Base-by-base conservation (phyloP, 768 basidiomycete genomes). In the Hygrophorus russula region DNA sequence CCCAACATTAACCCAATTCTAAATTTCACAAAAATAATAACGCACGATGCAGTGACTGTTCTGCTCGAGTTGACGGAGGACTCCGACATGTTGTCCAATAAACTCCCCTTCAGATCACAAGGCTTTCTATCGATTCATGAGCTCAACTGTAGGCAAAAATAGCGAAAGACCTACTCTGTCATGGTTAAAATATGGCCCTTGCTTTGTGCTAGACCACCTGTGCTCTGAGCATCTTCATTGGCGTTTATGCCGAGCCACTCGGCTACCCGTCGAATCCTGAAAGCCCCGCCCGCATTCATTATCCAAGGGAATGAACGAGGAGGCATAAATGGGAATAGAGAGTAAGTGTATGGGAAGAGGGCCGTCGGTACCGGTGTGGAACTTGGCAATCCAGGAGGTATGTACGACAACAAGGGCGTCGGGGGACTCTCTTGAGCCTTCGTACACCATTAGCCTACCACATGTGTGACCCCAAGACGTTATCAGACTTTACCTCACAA, bases 311-410 rank as follows among this genome's bases (percentile, higher is more conserved):
- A 56, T 8, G 70, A 54, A 12, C 66, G 71, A 9, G 72, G 63
- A 1, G 74, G 60, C 5, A 73, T 51, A 53, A 83, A 83, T 0
- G 85, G 85, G 56, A 78, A 88, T 31, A 83, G 49, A n/a, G 80
- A 71, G 55, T 82, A 85, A 13, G 54, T 54, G 24, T 60, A 56
- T 3, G 62, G 58, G 37, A 62, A 62, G n/a, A 59, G 36, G 4
- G 55, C 46, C n/a, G 54, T 27, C 31, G 51, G 51, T 31, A 58
- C 38, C 2, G 59, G 56, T 2, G 54, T 55, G 8, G 51, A 48
- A 15, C 40, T 54, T n/a, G 52, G 56, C 27, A 52, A 39, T 9
- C 48, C 45, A 15, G 60, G 60, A n/a, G 60, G 57, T 15, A 62
- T 49, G 50, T 63, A 58, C 43, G 56, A 59, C 40, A 59, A 44